Evolutionary conservation across 176 grass and related monocot genomes (phyloP), one percentile per base, ranked within the genome.

Genomic region (Alloteropsis semialata): DNA sequence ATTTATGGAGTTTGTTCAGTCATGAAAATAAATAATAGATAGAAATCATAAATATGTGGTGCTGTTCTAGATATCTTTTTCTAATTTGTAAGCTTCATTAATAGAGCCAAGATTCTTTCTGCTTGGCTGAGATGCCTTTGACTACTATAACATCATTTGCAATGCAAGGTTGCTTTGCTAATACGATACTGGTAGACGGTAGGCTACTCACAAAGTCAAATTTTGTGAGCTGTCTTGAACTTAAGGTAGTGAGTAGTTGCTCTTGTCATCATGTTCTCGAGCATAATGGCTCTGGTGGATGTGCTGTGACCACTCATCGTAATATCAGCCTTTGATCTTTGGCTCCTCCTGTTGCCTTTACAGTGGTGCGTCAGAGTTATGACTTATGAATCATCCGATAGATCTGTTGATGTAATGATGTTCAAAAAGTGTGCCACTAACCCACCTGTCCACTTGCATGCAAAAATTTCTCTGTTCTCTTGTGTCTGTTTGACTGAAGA

Each of bases 211-310:
- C 37, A 54, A 54, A 81, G 22, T 77, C 62, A 24, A 12, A 28
- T 8, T 44, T 65, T 56, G 21, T 1, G 34, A 77, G 43, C 43
- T 81, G n/a, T 64, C 42, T 36, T 72, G 72, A 77, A 72, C 55
- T 63, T 84, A 46, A 38, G 77, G 45, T 55, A 64, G 62, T 3
- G 28, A 65, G 22, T 64, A 65, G 18, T 85, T 85, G 44, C 15
- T 85, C 44, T 43, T 19, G 13, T 56, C 21, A 41, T 80, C 37
- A 72, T 85, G 25, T 76, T 33, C 16, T 57, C 5, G 6, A 77
- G 55, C 37, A 65, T 51, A 43, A 15, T 76, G 65, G 32, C 29
- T 90, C 78, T 25, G 34, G 57, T 86, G 65, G 88, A 72, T 21
- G 39, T 16, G 45, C 55, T 16, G 45, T 45, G 22, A 48, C 45